A percentile compares a stretch with the other conserved stretches of the same genome.
Evolutionary conservation across 192 early-diverging fungal genomes (phyloP).

Genomic region (Diversispora eburnea): DNA sequence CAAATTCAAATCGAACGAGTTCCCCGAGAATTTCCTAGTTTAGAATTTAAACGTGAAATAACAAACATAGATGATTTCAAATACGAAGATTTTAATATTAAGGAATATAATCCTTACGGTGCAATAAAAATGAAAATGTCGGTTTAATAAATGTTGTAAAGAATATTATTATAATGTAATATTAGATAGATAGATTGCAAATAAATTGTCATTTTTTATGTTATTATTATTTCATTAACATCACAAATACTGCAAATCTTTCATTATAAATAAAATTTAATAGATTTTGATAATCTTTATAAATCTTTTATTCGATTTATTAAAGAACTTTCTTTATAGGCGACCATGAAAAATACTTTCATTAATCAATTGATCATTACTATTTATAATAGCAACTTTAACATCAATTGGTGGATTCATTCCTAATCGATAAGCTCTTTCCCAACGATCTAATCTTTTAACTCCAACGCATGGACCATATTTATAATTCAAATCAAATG

Average conservation of each 20-base stretch:
- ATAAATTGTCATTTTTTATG: no score
- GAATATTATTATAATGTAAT: neutral
- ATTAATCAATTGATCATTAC: neutral
- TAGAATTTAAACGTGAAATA: slow-evolving; percentile 49
- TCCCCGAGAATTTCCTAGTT: slow-evolving; percentile 79
- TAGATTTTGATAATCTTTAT: no score
- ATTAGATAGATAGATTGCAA: no score
- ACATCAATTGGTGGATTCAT: slow-evolving; percentile 44
- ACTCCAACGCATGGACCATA: slow-evolving; percentile 53
- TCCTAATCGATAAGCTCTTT: slow-evolving; percentile 45
- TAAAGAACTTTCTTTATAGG: neutral
- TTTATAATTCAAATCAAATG: slow-evolving; percentile 36
- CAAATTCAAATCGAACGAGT: slow-evolving; percentile 70
- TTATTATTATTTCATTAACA: no score
- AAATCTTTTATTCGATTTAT: no score
- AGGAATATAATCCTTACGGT: slow-evolving; percentile 79
- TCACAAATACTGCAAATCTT: no score
- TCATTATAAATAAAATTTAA: no score
- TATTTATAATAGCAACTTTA: slow-evolving; percentile 1
- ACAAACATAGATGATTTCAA: slow-evolving; percentile 68
- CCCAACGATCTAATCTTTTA: slow-evolving; percentile 52
- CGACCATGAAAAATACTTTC: neutral
- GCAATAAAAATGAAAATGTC: slow-evolving; percentile 95
- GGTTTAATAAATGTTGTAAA: slow-evolving; percentile 50
- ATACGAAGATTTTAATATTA: slow-evolving; percentile 75